phyloP scores from a whole-genome alignment of 306 rosid species.

The Quercus dentata region DNA sequence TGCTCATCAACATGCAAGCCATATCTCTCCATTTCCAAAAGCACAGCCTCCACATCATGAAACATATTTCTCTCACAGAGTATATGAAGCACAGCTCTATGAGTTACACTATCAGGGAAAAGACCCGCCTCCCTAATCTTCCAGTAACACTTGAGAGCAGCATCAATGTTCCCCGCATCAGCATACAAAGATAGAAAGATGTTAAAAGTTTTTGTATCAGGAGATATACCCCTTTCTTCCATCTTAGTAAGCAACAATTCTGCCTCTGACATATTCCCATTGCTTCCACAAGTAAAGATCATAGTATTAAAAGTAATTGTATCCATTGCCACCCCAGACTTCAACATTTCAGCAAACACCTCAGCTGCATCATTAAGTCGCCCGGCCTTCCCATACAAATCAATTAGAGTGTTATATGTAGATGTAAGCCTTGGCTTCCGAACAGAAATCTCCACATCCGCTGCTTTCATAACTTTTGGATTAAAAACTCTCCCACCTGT shows the following conservation, averaged over 20 bases:
- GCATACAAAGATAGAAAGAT: conserved; percentile 76
- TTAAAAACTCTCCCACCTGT: conserved; percentile 54
- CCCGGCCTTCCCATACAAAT: conserved; percentile 91
- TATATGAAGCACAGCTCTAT: conserved; percentile 59
- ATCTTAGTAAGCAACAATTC: conserved; percentile 74
- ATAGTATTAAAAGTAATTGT: conserved; percentile 78
- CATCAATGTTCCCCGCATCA: conserved; percentile 56
- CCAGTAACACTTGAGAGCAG: conserved; percentile 54
- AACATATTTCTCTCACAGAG: conserved; percentile 67
- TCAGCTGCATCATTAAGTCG: conserved; percentile 75
- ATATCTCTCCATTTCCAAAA: conserved; percentile 65
- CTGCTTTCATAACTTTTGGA: conserved; percentile 13
- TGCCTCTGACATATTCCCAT: conserved; percentile 75
- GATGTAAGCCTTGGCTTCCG: conserved; percentile 58
- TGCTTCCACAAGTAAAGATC: conserved; percentile 80
- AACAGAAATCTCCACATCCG: conserved; percentile 20
- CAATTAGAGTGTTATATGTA: conserved; percentile 76
- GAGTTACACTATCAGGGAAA: conserved; percentile 67
- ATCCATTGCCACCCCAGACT: conserved; percentile 76
- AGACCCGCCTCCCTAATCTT: conserved; percentile 75
- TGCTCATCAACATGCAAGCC: conserved; percentile 48
- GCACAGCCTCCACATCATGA: conserved; percentile 54
- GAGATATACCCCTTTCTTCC: conserved; percentile 71
- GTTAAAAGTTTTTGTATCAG: conserved; percentile 84
- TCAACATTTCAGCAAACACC: conserved; percentile 76